Percentiles rank a stretch among this genome's conserved stretches.
Evolutionary conservation across 805 yeast genomes (phyloP).

Genomic region (Sungouiella blattae): DNA sequence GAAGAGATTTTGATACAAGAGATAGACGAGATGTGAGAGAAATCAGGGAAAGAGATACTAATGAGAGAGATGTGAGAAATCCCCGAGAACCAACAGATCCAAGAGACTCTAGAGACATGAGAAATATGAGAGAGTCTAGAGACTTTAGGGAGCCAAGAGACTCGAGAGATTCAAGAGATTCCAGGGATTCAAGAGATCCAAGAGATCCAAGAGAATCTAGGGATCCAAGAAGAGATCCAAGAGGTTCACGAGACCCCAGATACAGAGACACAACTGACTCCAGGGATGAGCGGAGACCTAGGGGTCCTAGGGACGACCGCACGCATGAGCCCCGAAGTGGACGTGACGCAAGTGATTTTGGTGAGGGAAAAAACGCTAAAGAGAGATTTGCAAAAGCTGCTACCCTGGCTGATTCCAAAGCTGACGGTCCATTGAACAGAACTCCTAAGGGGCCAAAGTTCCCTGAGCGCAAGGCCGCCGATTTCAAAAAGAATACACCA

Average conservation of each 20-base stretch:
- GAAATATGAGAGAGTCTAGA: slow-evolving; percentile 1
- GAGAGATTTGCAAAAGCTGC: no score
- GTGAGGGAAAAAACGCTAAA: no score
- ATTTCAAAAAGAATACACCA: not conserved
- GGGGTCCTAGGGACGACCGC: not conserved
- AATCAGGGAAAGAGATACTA: not conserved
- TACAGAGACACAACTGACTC: not conserved
- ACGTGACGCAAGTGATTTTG: no score
- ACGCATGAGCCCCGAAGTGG: no score
- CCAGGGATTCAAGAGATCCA: not conserved
- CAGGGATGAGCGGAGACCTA: not conserved
- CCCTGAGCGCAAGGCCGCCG: no score
- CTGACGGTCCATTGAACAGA: no score
- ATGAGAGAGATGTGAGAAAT: not conserved
- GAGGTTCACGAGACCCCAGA: not conserved
- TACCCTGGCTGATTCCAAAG: no score
- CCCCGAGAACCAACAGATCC: not conserved
- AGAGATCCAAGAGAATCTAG: not conserved
- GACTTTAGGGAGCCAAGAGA: slow-evolving; percentile 1
- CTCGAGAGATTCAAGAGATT: not conserved
- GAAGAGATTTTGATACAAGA: slow-evolving; percentile 3
- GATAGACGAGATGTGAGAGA: not conserved
- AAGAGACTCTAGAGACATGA: not conserved
- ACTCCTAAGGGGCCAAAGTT: slow-evolving; percentile 1
- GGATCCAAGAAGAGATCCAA: not conserved